Evolutionary conservation across 75 land plant genomes (phyloP).

Genomic region (Selaginella moellendorffii): DNA sequence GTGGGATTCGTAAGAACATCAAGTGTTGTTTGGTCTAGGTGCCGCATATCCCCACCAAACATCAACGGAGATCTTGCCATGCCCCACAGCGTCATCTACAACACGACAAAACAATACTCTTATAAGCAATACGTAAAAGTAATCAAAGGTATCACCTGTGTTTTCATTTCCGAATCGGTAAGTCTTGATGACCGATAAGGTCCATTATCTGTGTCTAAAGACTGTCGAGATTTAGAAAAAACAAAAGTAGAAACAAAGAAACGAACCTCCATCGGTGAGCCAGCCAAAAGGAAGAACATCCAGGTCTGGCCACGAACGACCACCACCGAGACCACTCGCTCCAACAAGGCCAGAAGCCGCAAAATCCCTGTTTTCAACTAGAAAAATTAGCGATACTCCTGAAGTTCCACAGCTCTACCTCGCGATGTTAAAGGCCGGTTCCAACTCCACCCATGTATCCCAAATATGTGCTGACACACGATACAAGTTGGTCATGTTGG

Average conservation of each 20-base stretch:
- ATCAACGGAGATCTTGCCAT: constrained; percentile 15
- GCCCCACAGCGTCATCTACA: constrained; percentile 14
- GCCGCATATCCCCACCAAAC: constrained; percentile 13
- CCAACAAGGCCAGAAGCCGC: not conserved
- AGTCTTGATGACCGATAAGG: constrained; percentile 2
- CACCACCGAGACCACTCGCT: not conserved
- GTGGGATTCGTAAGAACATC: constrained; percentile 15
- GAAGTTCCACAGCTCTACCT: not conserved
- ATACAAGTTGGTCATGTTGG: not conserved
- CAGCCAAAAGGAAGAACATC: constrained; percentile 7
- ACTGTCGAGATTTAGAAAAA: too few species aligned
- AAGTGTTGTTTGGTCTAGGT: constrained; percentile 10
- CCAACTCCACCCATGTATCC: constrained; percentile 2
- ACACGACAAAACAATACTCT: not conserved
- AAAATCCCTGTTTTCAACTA: not conserved
- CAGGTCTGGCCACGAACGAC: constrained; percentile 4
- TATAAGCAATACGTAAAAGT: not conserved
- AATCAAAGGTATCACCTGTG: constrained; percentile 3
- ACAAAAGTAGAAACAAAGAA: too few species aligned
- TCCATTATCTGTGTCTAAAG: not conserved
- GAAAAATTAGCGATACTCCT: too few species aligned
- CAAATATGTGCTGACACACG: constrained; percentile 1
- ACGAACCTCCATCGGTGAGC: not conserved
- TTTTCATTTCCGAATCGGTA: not conserved
- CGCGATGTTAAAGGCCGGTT: not conserved